These are phyloP conservation scores for Fistulinella cinereoalba DNA, from an alignment of 1,284 basidiomycete genomes.

Conservation along the genomic window DNA sequence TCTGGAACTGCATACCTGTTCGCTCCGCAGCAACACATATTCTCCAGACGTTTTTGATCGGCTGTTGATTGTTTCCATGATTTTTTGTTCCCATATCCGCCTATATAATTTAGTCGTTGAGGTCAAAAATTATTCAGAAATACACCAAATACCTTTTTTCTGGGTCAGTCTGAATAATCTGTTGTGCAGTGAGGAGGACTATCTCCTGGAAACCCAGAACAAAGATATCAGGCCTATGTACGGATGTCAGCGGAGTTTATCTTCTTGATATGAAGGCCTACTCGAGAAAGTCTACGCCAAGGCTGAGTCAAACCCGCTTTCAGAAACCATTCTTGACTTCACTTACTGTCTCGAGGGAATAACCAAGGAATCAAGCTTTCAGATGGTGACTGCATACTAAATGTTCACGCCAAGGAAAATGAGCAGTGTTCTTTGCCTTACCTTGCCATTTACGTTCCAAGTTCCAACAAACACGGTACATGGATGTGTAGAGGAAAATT, in stretches of 20 bases:
- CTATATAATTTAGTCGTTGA: constrained; percentile 40
- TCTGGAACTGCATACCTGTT: constrained; percentile 58
- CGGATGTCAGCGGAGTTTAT: constrained; percentile 2
- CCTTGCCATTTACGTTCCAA: constrained; percentile 94
- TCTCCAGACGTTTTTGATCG: constrained; percentile 64
- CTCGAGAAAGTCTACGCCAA: constrained; percentile 57
- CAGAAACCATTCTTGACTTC: background rate
- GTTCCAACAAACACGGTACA: constrained; percentile 85
- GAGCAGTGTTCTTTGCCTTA: constrained; percentile 35
- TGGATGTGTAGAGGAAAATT: constrained; percentile 82
- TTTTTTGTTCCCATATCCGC: constrained; percentile 82
- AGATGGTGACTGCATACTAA: constrained; percentile 55
- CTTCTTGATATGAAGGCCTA: constrained; percentile 34
- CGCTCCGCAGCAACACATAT: constrained; percentile 88
- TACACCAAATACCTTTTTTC: constrained; percentile 68
- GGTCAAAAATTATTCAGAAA: background rate
- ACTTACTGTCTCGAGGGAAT: constrained; percentile 74
- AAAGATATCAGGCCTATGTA: constrained; percentile 79
- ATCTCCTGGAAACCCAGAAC: constrained; percentile 97
- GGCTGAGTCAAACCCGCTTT: constrained; percentile 8
- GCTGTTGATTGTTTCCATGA: constrained; percentile 75
- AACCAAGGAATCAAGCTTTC: constrained; percentile 91
- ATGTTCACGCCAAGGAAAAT: constrained; percentile 14
- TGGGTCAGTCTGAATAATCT: constrained; percentile 95
- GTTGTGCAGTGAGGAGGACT: constrained; percentile 93